Conservation (phyloP, 1,139 yeast species). For the Scheffersomyces titani region DNA sequence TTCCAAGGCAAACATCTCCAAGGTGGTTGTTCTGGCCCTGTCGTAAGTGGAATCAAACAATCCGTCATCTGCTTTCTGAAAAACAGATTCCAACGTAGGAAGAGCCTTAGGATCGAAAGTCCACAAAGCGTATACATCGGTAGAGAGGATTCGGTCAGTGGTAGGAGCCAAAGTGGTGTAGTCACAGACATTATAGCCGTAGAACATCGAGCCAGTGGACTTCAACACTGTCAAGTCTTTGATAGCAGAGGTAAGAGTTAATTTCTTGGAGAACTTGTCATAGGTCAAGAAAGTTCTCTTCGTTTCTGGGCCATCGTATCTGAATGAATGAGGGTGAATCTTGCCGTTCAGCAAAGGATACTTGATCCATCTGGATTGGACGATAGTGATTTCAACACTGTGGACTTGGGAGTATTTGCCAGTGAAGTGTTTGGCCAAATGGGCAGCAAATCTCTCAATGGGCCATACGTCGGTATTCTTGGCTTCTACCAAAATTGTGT, state of each 20-base stretch:
- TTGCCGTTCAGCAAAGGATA: slow-evolving; percentile 66
- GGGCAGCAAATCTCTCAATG: slow-evolving; percentile 86
- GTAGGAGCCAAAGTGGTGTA: slow-evolving; percentile 86
- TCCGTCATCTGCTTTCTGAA: slow-evolving; percentile 57
- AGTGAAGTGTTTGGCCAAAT: slow-evolving; percentile 78
- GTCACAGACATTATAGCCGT: slow-evolving; percentile 83
- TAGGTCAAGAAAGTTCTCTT: slow-evolving; percentile 61
- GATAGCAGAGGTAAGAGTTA: slow-evolving; percentile 66
- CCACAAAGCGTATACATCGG: slow-evolving; percentile 83
- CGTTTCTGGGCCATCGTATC: slow-evolving; percentile 81
- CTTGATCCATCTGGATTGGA: slow-evolving; percentile 79
- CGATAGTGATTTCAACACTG: slow-evolving; percentile 65
- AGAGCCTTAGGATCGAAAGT: slow-evolving; percentile 54
- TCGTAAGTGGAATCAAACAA: slow-evolving; percentile 63
- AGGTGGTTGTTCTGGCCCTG: slow-evolving; percentile 65
- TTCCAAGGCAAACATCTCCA: slow-evolving; percentile 79
- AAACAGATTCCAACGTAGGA: slow-evolving; percentile 52
- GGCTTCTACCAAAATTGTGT: slow-evolving; percentile 81
- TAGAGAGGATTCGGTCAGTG: slow-evolving; percentile 79
- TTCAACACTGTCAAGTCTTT: slow-evolving; percentile 85
- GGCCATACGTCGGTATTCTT: slow-evolving; percentile 84
- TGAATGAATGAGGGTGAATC: slow-evolving; percentile 79
- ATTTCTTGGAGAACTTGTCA: slow-evolving; percentile 47
- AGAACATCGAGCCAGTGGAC: slow-evolving; percentile 93
- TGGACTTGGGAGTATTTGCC: slow-evolving; percentile 73